phyloP scores from a whole-genome alignment of 2,329 filamentous ascomycete genomes.

The Hypoxylon sp. region DNA sequence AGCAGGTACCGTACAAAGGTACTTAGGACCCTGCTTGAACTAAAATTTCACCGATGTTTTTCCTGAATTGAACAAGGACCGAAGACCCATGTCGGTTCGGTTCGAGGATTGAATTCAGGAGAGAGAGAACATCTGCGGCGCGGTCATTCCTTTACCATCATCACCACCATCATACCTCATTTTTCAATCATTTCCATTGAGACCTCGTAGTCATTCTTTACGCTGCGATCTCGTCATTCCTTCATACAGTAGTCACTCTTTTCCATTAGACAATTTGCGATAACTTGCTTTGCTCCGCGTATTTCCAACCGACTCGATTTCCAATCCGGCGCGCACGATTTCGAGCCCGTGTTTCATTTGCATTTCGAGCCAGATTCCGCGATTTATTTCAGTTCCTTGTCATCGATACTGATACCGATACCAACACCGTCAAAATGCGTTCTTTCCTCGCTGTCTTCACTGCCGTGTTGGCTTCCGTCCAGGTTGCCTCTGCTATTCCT shows the following conservation, averaged over 20 bases:
- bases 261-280: constrained; percentile 30
- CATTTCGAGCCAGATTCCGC: constrained; percentile 33
- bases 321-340: constrained; percentile 36
- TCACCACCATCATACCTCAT: constrained; percentile 28
- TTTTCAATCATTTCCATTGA: constrained; percentile 29
- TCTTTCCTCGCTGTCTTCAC: constrained; percentile 40
- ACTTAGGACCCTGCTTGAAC: neutral
- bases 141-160: constrained; percentile 32
- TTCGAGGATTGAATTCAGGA: constrained; percentile 44
- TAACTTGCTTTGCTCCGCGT: neutral
- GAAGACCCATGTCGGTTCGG: constrained; percentile 24
- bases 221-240: constrained; percentile 40
- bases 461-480: constrained; percentile 40
- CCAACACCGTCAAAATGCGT: constrained; percentile 43
- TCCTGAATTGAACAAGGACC: constrained; percentile 44
- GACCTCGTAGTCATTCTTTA: constrained; percentile 44
- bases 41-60: constrained; percentile 35
- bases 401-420: constrained; percentile 31
- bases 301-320: constrained; percentile 29
- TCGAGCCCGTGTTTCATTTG: constrained; percentile 28
- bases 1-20: neutral
- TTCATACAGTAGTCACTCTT: constrained; percentile 34
- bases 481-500: constrained; percentile 41
- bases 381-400: constrained; percentile 23
- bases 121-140: constrained; percentile 24